Percentiles rank a stretch among this genome's conserved stretches.
These are phyloP conservation scores for Arthrobotrys pseudoclavata DNA, from an alignment of 2,329 filamentous ascomycete species.

Conservation along the genomic window DNA sequence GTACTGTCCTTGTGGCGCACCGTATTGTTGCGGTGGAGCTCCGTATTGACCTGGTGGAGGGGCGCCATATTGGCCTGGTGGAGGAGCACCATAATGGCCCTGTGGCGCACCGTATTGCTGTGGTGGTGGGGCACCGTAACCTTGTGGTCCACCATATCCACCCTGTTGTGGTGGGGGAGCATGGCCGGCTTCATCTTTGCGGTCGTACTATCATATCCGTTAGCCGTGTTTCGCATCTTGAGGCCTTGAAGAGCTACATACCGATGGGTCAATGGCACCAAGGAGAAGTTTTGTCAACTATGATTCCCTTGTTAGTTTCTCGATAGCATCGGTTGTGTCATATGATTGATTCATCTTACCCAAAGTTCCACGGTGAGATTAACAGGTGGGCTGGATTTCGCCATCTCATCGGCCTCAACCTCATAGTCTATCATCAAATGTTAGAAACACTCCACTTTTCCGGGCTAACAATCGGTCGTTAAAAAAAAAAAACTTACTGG, in stretches of 20 bases:
- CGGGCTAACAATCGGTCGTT: background rate
- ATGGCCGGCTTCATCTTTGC: slow-evolving; percentile 65
- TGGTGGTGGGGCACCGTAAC: slow-evolving; percentile 63
- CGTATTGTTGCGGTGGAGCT: slow-evolving; percentile 61
- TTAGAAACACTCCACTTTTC: background rate
- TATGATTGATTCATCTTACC: slow-evolving; percentile 65
- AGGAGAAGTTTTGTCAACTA: slow-evolving; percentile 73
- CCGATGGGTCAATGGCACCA: slow-evolving; percentile 75
- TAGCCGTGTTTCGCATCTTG: slow-evolving; percentile 50
- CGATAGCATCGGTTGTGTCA: background rate
- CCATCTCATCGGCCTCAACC: slow-evolving; percentile 77
- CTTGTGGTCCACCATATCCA: slow-evolving; percentile 40
- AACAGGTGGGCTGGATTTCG: slow-evolving; percentile 73
- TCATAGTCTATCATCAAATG: slow-evolving; percentile 72
- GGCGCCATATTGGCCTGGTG: slow-evolving; percentile 64
- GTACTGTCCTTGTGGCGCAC: slow-evolving; percentile 64
- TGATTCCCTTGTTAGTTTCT: background rate
- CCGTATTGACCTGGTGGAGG: slow-evolving; percentile 58
- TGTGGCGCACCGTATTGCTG: slow-evolving; percentile 64
- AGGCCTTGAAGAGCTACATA: slow-evolving; percentile 64
- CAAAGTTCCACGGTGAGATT: slow-evolving; percentile 76
- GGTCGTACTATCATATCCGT: slow-evolving; percentile 64
- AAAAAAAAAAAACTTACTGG: slow-evolving; percentile 70
- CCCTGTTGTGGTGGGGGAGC: slow-evolving; percentile 52
- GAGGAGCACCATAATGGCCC: slow-evolving; percentile 60